Conservation (phyloP, 2,329 filamentous ascomycete genomes). For the Claviceps arundinis region DNA sequence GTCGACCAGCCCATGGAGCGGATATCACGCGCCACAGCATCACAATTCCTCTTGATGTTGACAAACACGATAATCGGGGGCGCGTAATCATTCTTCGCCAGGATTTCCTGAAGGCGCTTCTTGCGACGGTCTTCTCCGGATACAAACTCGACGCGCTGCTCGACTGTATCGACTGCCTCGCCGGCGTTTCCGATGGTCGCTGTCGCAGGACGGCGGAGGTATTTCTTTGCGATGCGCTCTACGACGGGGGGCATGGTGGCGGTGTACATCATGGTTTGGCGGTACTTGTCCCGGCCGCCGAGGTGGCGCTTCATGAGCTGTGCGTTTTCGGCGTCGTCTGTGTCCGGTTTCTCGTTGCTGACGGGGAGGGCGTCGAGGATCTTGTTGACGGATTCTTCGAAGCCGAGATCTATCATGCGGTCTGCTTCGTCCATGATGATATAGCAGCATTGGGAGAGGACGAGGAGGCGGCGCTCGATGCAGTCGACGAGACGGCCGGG, state of each 20-base stretch:
- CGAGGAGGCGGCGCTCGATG: slow-evolving; percentile 82
- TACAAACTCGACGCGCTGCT: slow-evolving; percentile 90
- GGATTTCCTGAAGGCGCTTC: slow-evolving; percentile 86
- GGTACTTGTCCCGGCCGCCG: slow-evolving; percentile 64
- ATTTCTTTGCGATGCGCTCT: slow-evolving; percentile 94
- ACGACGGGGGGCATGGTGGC: slow-evolving; percentile 91
- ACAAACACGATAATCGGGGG: slow-evolving; percentile 97
- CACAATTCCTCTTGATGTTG: slow-evolving; percentile 99
- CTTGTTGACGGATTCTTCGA: slow-evolving; percentile 94
- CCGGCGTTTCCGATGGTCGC: slow-evolving; percentile 90
- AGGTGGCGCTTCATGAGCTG: slow-evolving; percentile 72
- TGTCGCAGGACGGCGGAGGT: slow-evolving; percentile 81
- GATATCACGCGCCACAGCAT: slow-evolving; percentile 86
- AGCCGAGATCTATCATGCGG: slow-evolving; percentile 96
- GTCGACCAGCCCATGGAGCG: slow-evolving; percentile 83
- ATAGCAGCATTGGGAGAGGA: slow-evolving; percentile 93
- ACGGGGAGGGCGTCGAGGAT: slow-evolving; percentile 91
- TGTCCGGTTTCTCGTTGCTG: slow-evolving; percentile 88
- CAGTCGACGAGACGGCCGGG: slow-evolving; percentile 94
- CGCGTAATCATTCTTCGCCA: slow-evolving; percentile 64
- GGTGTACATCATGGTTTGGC: slow-evolving; percentile 99
- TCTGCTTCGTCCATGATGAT: slow-evolving; percentile 99
- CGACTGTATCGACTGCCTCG: slow-evolving; percentile 93
- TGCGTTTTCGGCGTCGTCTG: slow-evolving; percentile 77
- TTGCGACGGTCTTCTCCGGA: slow-evolving; percentile 89